Evolutionary conservation across 2,329 filamentous ascomycete species (phyloP).

Genomic region (Corinectria fuckeliana): DNA sequence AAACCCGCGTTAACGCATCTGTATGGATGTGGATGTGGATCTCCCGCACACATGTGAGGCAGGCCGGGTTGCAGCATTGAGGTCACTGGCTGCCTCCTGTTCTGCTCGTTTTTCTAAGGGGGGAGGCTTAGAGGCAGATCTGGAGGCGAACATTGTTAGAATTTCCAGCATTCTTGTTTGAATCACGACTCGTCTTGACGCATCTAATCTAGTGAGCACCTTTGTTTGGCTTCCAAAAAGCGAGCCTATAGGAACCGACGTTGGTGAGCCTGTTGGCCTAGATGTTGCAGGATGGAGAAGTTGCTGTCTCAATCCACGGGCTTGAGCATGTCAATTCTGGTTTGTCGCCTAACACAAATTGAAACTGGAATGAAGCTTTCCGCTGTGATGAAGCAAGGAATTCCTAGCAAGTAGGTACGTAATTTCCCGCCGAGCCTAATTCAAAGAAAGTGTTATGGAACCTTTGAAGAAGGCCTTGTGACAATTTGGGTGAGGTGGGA

Average conservation of each 20-base stretch:
- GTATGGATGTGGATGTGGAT: slow-evolving; percentile 16
- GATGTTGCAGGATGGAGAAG: slow-evolving; percentile 5
- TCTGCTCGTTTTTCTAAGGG: neutral
- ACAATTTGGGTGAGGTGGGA: no score
- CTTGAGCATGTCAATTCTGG: neutral
- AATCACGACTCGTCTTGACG: neutral
- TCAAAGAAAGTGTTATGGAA: no score
- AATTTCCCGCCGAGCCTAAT: no score
- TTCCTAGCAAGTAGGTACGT: neutral
- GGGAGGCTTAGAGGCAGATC: neutral
- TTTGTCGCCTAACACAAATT: slow-evolving; percentile 1
- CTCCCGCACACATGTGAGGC: slow-evolving; percentile 3
- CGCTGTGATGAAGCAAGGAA: neutral
- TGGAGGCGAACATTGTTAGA: neutral
- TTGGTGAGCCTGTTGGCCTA: neutral
- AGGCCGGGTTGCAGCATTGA: neutral
- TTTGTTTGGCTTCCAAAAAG: neutral
- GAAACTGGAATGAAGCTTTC: slow-evolving; percentile 6
- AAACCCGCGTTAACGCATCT: slow-evolving; percentile 1
- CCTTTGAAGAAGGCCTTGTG: no score
- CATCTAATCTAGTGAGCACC: neutral
- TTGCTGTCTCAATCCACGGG: slow-evolving; percentile 1
- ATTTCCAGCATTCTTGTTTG: neutral
- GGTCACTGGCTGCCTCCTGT: neutral
- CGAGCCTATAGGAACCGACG: neutral